phyloP scores from a whole-genome alignment of 73 alveolate species.

The Stentor roeselii region DNA sequence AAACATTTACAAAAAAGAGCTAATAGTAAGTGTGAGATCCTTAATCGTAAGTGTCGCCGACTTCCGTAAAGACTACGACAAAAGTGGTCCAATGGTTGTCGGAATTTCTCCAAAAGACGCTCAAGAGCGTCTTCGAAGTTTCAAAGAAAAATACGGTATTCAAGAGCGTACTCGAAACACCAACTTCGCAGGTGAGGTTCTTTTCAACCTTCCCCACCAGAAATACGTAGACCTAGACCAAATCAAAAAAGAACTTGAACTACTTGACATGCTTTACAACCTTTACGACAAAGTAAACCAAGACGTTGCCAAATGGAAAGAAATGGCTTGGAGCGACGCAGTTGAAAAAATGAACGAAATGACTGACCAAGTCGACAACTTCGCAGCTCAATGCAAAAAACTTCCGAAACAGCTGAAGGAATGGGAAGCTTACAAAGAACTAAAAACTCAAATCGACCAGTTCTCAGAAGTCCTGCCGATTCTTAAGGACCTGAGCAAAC shows the following conservation, averaged over 20 bases:
- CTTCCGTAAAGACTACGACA: slow-evolving; percentile 94
- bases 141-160: slow-evolving; percentile 93
- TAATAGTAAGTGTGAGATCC: slow-evolving; percentile 56
- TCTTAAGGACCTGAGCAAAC: slow-evolving; percentile 83
- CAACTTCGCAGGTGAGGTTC: slow-evolving; percentile 82
- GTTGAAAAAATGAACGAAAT: slow-evolving; percentile 76
- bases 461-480: slow-evolving; percentile 88
- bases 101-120: slow-evolving; percentile 97
- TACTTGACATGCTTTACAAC: slow-evolving; percentile 71
- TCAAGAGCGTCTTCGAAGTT: slow-evolving; percentile 91
- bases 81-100: slow-evolving; percentile 97
- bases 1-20: slow-evolving; percentile 52
- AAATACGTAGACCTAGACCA: slow-evolving; percentile 80
- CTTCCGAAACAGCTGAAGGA: slow-evolving; percentile 92
- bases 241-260: slow-evolving; percentile 75
- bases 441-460: slow-evolving; percentile 86
- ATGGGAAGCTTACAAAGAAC: slow-evolving; percentile 97
- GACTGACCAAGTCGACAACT: slow-evolving; percentile 80
- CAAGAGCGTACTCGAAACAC: slow-evolving; percentile 81
- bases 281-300: slow-evolving; percentile 77
- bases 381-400: slow-evolving; percentile 82
- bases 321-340: slow-evolving; percentile 90
- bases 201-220: slow-evolving; percentile 81
- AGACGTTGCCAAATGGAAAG: slow-evolving; percentile 88
- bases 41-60: slow-evolving; percentile 86